Percentiles rank a stretch among this genome's conserved stretches.
These are phyloP conservation scores for Primulina tabacum DNA, from an alignment of 257 asterid species.

Conservation along the genomic window DNA sequence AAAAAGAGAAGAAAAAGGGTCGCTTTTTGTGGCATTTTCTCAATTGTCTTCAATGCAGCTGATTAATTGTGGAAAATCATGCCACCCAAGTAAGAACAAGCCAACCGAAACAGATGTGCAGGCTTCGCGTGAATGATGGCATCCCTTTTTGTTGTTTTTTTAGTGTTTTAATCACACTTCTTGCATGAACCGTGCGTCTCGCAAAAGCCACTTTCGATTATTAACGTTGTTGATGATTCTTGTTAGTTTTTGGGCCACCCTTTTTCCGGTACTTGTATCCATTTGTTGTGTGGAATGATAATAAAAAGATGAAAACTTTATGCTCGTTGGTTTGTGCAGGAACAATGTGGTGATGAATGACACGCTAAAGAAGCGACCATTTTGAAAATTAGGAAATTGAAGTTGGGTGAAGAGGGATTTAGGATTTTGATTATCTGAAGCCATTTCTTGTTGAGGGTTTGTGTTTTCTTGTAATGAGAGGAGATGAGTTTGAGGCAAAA, in stretches of 20 bases:
- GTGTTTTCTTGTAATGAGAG: conserved; percentile 20
- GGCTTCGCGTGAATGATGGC: neutral
- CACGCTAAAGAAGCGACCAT: neutral
- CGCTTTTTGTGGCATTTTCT: neutral
- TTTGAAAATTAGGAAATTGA: neutral
- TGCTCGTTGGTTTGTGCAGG: neutral
- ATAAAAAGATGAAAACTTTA: neutral
- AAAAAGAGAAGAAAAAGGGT: too few species aligned
- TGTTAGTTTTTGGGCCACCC: neutral
- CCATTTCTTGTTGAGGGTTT: conserved; percentile 1
- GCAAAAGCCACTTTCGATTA: neutral
- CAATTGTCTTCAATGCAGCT: neutral
- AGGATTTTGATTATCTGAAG: conserved; percentile 14
- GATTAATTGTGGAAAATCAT: neutral
- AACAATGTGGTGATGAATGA: neutral
- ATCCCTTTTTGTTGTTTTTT: neutral
- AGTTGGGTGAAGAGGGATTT: neutral
- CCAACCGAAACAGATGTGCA: neutral
- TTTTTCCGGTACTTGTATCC: neutral
- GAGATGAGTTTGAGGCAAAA: conserved; percentile 50
- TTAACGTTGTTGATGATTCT: neutral
- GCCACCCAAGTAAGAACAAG: neutral
- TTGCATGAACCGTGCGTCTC: neutral
- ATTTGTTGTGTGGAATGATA: neutral
- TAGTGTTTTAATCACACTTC: neutral